phyloP scores from a whole-genome alignment of 129 eudicot species.

The Flaveria linearis region DNA sequence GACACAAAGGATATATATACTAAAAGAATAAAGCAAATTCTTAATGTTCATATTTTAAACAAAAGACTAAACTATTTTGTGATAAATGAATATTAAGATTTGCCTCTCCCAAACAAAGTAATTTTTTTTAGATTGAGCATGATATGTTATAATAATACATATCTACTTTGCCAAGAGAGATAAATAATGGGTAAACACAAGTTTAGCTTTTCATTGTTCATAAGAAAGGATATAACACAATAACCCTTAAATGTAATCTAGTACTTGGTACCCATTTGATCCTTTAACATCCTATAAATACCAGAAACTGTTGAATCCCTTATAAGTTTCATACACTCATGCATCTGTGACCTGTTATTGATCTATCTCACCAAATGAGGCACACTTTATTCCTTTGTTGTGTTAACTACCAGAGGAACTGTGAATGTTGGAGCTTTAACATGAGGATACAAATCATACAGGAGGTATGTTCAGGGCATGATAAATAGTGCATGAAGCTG shows the following conservation, averaged over 20 bases:
- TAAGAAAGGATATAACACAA: neutral
- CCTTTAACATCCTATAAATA: neutral
- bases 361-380: neutral
- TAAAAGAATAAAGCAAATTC: neutral
- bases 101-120: slow-evolving; percentile 14
- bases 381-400: neutral
- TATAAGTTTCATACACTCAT: slow-evolving; percentile 7
- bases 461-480: slow-evolving; percentile 13
- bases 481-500: neutral
- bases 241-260: neutral
- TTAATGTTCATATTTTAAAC: neutral
- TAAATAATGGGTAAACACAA: neutral
- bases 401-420: neutral
- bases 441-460: neutral
- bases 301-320: neutral
- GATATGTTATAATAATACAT: neutral
- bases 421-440: neutral
- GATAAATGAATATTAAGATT: neutral
- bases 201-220: slow-evolving; percentile 1
- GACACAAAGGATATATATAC: neutral
- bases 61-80: neutral
- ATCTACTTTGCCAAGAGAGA: neutral
- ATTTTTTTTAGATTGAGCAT: neutral
- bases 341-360: neutral
- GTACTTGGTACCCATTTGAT: neutral